Percentiles rank a stretch among this genome's conserved stretches.
Conservation (phyloP, 148 eudicot genomes). For the Camellia lanceoleosa region DNA sequence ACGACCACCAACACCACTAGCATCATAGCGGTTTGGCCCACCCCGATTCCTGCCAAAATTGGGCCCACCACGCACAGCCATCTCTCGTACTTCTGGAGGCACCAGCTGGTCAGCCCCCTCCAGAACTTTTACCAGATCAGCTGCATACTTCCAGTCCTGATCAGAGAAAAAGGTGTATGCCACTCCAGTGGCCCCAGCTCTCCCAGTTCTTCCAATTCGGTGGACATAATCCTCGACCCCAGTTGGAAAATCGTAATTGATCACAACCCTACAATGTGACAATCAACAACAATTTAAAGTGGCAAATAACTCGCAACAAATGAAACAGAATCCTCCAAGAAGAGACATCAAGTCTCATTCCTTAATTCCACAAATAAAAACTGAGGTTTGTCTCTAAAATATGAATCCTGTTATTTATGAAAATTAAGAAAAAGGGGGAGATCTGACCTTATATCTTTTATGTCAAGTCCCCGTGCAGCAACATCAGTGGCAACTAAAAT, state of each 20-base stretch:
- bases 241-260: conserved; percentile 93
- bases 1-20: conserved; percentile 51
- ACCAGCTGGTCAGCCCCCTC: conserved; percentile 94
- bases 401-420: neutral
- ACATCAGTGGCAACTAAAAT: conserved; percentile 96
- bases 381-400: neutral
- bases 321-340: neutral
- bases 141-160: conserved; percentile 91
- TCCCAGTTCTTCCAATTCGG: conserved; percentile 96
- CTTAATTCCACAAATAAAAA: neutral
- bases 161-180: conserved; percentile 91
- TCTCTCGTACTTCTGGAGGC: conserved; percentile 80
- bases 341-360: neutral
- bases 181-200: conserved; percentile 94
- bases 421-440: neutral
- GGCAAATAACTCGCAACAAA: neutral
- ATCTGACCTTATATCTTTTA: conserved; percentile 84
- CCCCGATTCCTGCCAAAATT: conserved; percentile 56
- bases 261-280: conserved; percentile 64
- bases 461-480: conserved; percentile 97
- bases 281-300: neutral
- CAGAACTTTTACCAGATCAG: conserved; percentile 72
- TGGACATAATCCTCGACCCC: conserved; percentile 99
- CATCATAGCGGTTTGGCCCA: conserved; percentile 58
- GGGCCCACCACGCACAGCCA: conserved; percentile 76